These are phyloP conservation scores for Xylaria curta DNA, from an alignment of 495 filamentous ascomycete genomes.

Conservation along the genomic window DNA sequence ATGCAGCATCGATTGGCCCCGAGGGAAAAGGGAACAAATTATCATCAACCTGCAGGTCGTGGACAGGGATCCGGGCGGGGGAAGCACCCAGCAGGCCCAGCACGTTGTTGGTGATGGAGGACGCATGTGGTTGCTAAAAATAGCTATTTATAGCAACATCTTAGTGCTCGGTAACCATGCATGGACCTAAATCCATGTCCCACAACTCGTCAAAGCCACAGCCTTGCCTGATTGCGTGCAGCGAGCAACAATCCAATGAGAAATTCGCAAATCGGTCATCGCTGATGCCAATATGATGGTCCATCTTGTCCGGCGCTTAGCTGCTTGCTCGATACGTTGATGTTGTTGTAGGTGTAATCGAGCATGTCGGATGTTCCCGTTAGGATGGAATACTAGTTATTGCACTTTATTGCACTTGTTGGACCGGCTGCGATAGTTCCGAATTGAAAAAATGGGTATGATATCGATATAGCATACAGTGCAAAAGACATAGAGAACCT, in stretches of 20 bases:
- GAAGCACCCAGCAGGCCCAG: conserved; percentile 12
- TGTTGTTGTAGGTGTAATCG: not conserved
- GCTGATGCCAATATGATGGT: conserved; percentile 7
- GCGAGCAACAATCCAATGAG: conserved; percentile 19
- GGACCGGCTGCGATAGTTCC: not conserved
- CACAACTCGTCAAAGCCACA: conserved; percentile 24
- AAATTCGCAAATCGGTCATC: not conserved
- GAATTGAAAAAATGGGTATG: not conserved
- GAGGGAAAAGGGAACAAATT: conserved; percentile 3
- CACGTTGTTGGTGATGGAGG: conserved; percentile 24
- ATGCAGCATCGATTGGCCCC: conserved; percentile 3
- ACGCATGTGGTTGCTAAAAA: conserved; percentile 42
- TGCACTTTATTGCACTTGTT: too few relatives aligned
- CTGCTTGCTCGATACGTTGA: not conserved
- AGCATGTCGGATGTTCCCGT: not conserved
- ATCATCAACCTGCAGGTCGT: conserved; percentile 12
- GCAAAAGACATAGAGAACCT: not conserved
- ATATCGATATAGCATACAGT: not conserved
- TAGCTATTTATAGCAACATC: conserved; percentile 44
- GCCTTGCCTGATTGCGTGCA: conserved; percentile 27
- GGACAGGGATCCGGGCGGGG: conserved; percentile 12
- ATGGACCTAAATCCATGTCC: conserved; percentile 28
- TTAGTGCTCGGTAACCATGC: conserved; percentile 33
- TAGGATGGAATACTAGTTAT: not conserved
- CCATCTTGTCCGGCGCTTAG: conserved; percentile 19